phyloP scores from a whole-genome alignment of 352 stramenopile genomes.

The Blastocystis hominis region DNA sequence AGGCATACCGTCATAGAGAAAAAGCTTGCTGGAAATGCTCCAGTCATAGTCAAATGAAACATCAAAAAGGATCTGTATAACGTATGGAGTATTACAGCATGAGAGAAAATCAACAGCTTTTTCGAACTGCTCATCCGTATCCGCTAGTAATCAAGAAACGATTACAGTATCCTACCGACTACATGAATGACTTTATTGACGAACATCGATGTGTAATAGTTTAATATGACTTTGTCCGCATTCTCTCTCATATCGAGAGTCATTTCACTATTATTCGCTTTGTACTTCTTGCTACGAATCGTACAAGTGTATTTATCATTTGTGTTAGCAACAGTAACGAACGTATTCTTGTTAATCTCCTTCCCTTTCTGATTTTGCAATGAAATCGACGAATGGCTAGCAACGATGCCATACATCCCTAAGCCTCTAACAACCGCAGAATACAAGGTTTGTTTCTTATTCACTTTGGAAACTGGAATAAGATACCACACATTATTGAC shows the following conservation, averaged over 20 bases:
- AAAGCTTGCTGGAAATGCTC: not conserved
- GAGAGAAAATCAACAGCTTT: not conserved
- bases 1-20: not conserved
- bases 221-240: not conserved
- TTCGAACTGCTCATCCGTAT: not conserved
- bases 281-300: not conserved
- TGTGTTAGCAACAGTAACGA: not conserved
- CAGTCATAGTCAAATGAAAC: not conserved
- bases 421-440: not conserved
- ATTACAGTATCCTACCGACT: not conserved
- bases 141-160: not conserved
- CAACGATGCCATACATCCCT: not conserved
- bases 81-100: not conserved
- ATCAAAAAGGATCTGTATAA: not conserved
- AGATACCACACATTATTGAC: not conserved
- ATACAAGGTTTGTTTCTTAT: not conserved
- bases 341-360: not conserved
- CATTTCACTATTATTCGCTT: not conserved
- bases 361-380: not conserved
- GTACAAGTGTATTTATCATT: not conserved
- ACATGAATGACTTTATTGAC: not conserved
- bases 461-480: not conserved
- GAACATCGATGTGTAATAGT: no score
- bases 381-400: not conserved
- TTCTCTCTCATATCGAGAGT: not conserved